Evolutionary conservation across 495 filamentous ascomycete species (phyloP), one percentile per base, ranked within the genome.

Genomic region (Xylaria longipes): DNA sequence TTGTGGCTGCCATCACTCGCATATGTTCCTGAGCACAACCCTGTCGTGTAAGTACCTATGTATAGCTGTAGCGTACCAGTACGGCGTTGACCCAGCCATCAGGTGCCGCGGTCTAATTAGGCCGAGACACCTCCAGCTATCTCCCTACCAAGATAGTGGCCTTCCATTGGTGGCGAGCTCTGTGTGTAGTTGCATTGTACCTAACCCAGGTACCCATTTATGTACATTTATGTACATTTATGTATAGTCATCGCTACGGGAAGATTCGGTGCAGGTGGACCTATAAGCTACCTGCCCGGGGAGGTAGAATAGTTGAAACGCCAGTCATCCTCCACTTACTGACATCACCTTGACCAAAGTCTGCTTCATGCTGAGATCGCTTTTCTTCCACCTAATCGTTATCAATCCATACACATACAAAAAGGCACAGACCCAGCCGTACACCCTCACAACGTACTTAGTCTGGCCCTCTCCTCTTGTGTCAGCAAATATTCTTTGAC

Each of bases 331-430:
- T 67, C 65, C 65, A 56, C 65, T 65, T 54, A 58, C 27, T 71
- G 69, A 71, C 69, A 71, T 71, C 69, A 71, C 45, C 41, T 70
- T 70, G 45, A 46, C 37, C 25, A 31, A 70, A 50, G 1, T 62
- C 33, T 61, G 56, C 56, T 63, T 70, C 57, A 63, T 52, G 27
- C 41, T 57, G 27, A 61, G 14, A 60, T 60, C 14, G n/a, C 56
- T 48, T 50, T 50, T 54, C 56, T n/a, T 27, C 52, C 11, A 25
- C 29, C 39, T 29, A n/a, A 60, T 69, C 37, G 52, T 20, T 20
- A 41, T 31, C 33, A 22, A 1, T 37, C 29, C 41, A 14, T 25
- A 50, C 48, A 68, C 3, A 39, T n/a, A 25, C 35, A 29, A 54
- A 39, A 15, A 57, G 20, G 17, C 12, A 4, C 12, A 68, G 48